A percentile compares a stretch with the other conserved stretches of the same genome.
These are phyloP conservation scores for Trichoderma atrobrunneum DNA, from an alignment of 2,329 filamentous ascomycete genomes.

Conservation along the genomic window DNA sequence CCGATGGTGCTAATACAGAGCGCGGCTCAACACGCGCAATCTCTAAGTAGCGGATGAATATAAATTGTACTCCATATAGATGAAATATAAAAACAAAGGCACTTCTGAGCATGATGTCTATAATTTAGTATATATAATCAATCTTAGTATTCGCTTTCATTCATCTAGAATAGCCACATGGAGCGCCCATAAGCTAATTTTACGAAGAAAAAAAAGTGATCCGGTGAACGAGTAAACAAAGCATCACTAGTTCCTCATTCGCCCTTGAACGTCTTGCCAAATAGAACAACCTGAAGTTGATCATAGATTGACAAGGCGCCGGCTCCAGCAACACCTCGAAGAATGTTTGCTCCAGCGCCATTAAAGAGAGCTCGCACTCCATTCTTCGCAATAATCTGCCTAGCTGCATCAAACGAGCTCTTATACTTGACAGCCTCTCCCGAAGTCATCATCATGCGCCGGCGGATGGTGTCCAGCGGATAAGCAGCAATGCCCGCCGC, in stretches of 20 bases:
- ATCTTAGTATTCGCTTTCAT: not conserved
- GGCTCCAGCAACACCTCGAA: not conserved
- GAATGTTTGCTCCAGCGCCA: not conserved
- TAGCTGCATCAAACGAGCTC: not conserved
- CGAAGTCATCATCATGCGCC: conserved; percentile 5
- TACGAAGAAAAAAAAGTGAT: not conserved
- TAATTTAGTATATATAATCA: not conserved
- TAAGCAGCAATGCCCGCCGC: conserved; percentile 1
- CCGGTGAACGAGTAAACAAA: not conserved
- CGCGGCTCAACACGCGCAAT: not conserved
- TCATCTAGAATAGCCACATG: not conserved
- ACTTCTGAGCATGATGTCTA: not conserved
- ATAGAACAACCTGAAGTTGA: not conserved
- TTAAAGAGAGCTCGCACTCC: not conserved
- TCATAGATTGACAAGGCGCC: conserved; percentile 8
- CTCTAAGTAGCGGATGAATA: too few species aligned
- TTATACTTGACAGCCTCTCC: conserved; percentile 3
- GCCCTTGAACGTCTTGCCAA: not conserved
- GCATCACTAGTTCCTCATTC: not conserved
- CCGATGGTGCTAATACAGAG: not conserved
- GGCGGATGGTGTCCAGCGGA: not conserved
- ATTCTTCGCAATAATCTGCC: not conserved
- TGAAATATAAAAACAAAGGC: not conserved
- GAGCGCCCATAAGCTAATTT: not conserved
- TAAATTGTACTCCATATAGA: not conserved